Base-by-base conservation (phyloP, 1,284 basidiomycete genomes). In the Apiotrichum veenhuisii region DNA sequence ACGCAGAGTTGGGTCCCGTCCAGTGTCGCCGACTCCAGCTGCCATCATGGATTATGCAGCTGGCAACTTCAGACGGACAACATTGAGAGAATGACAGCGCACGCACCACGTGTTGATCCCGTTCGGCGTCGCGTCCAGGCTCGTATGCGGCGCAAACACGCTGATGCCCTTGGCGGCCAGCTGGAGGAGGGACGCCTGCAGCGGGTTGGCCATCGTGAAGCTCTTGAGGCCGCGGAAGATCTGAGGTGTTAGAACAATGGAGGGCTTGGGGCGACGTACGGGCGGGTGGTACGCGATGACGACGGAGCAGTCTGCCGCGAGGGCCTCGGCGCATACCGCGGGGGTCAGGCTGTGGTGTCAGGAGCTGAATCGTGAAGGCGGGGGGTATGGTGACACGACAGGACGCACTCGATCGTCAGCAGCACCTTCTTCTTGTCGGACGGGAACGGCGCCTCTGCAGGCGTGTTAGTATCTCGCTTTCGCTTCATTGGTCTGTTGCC, bases 251-350 rank as follows among this genome's bases (percentile, higher is more conserved):
- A 15, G 18, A 7, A n/a, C n/a, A 27, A 2, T 43, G 23, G 42
- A 17, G 4, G 43, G 15, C 22, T n/a, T 38, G 27, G 20, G 11
- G 17, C 7, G 18, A 59, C 71, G 57, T 37, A 74, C 73, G 1
- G 90, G 84, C 5, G 91, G 89, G 72, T 95, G 92, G 77, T 97
- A 98, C 18, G 91, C 81, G 26, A 98, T 80, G 52, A 95, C 86
- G 20, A 75, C 54, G 84, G 83, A 49, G 83, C 83, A 42, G 82
- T 82, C 41, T 0, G 83, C 80, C 2, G 80, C 71, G 17, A 91
- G 77, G 0, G 89, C 87, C 79, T 93, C 91, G 48, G 83, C 80
- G 52, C 86, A 80, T 23, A 95, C 91, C 15, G 84, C 81, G 1
- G 87, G 80, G 0, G 91, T 94, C 23, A 94, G 76, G 71, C 90